phyloP scores from a whole-genome alignment of 345 rosid genomes.

The Cochlearia excelsa region DNA sequence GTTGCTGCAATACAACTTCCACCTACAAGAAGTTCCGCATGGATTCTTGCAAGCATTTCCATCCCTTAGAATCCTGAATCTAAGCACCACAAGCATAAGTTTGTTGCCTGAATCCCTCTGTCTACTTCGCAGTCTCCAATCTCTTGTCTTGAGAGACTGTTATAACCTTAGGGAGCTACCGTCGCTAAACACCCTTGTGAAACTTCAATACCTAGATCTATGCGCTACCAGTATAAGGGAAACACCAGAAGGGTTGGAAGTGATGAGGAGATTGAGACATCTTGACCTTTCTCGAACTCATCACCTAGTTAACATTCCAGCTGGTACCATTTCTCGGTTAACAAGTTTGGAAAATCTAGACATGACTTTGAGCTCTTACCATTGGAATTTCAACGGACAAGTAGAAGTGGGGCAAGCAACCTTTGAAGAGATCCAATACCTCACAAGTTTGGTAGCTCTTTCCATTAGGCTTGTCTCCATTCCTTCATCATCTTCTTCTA shows the following conservation, averaged over 20 bases:
- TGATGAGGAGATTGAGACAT: slow-evolving; percentile 17
- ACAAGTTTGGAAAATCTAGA: slow-evolving; percentile 34
- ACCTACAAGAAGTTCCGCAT: slow-evolving; percentile 16
- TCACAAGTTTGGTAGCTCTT: slow-evolving; percentile 1
- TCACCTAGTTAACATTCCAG: slow-evolving; percentile 25
- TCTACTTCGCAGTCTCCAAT: background rate
- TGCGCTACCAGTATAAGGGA: slow-evolving; percentile 26
- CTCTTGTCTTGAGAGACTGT: slow-evolving; percentile 35
- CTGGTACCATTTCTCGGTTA: slow-evolving; percentile 28
- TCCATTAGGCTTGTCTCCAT: slow-evolving; percentile 3
- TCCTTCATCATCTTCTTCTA: too few species aligned
- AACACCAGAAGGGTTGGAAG: slow-evolving; percentile 33
- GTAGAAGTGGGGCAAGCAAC: slow-evolving; percentile 1
- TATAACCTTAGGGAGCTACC: slow-evolving; percentile 27
- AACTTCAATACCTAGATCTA: slow-evolving; percentile 40
- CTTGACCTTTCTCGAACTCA: slow-evolving; percentile 34
- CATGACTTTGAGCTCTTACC: slow-evolving; percentile 36
- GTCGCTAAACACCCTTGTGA: slow-evolving; percentile 25
- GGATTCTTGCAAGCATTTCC: slow-evolving; percentile 31
- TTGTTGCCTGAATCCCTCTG: slow-evolving; percentile 31
- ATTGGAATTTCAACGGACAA: slow-evolving; percentile 11
- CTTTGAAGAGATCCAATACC: slow-evolving; percentile 20
- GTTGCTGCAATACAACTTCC: slow-evolving; percentile 32
- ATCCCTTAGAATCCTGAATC: slow-evolving; percentile 33
- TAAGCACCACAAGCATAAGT: slow-evolving; percentile 28